Base-by-base conservation (phyloP, 1,284 basidiomycete genomes). In the Apiotrichum laibachii region DNA sequence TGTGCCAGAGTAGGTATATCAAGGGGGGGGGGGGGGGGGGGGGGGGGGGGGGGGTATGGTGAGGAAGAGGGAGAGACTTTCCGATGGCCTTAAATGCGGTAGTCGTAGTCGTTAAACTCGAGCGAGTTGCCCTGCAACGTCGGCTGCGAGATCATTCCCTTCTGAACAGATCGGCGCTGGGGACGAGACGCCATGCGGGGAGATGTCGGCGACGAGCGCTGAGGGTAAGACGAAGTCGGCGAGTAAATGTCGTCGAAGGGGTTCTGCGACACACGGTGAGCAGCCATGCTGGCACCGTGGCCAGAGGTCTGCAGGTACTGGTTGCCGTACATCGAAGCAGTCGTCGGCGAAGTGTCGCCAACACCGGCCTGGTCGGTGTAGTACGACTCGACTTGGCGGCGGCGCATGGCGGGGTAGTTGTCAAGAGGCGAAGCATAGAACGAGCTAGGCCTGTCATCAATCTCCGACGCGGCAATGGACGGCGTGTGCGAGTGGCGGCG, bases 351-450 rank as follows among this genome's bases (percentile, higher is more conserved):
- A 9, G 48, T 53, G 56, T 63, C 58, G 13, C 58, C 59, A 4
- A 54, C 54, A 40, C 56, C 62, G 16, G 53, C 47, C 42, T 57
- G 56, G 53, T 60, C 58, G 40, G 56, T 55, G 34, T 63, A 60
- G 57, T 57, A 57, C 34, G 57, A 57, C 26, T 66, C 61, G 45
- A 64, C 60, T 50, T 69, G 68, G 31, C 61, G 57, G 26, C 66
- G 65, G 12, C 72, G 63, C 64, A 70, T 68, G 2, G 71, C 62
- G n/a, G 66, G 68, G 52, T 77, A 75, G 56, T 77, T 77, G 46
- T 79, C 77, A 2, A 72, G 56, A 6, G 76, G 73, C 52, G 76
- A 75, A 35, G 78, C 78, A 61, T 80, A 80, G 70, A 80, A 80
- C 8, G 73, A 76, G 21, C 70, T 72, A 2, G 78, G 78, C 53